Base-by-base conservation (phyloP, 192 early-diverging fungal genomes). In the Coemansia erecta region DNA sequence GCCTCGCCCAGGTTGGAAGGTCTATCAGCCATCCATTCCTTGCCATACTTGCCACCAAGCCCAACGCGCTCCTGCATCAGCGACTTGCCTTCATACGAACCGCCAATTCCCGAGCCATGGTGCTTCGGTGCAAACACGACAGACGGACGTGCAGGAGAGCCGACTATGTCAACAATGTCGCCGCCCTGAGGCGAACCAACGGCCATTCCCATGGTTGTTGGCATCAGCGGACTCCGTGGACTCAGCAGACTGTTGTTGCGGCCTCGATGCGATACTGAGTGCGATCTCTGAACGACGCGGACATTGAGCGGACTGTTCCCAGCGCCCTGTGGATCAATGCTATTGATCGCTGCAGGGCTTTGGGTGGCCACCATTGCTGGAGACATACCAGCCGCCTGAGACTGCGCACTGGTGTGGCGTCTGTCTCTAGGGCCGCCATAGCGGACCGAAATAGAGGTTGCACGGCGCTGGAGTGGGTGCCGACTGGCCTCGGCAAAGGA, bases 1-100 rank as follows among this genome's bases (percentile, higher is more conserved):
- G 73, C 35, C 4, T 59, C 59, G 14, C 73, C 73, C 4, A 76
- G 53, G 15, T 51, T 51, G 13, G 73, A 76, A n/a, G 73, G 73
- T n/a, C 67, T 45, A 50, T 70, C 73, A 11, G 73, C 66, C 73
- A 76, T 76, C 73, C 67, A 76, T 26, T 56, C 59, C 43, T 75
- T 75, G 14, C 72, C 72, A 46, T 33, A 26, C 13, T 43, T 65
- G 8, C 73, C 73, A 11, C 73, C 73, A 21, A 75, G n/a, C 3
- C 72, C 72, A 15, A 46, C 23, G 23, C 50, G 51, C 21, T 35
- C 54, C 31, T 66, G 66, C 66, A 75, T 75, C 12, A 50, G 22
- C 0, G 17, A n/a, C 18, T 68, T 75, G 53, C 66, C 50, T 22
- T 56, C 56, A 13, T 17, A 18, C 0, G 59, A 43, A 22, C 72